Conservation (phyloP, 2,329 filamentous ascomycete species). For the Penicillium italicum region DNA sequence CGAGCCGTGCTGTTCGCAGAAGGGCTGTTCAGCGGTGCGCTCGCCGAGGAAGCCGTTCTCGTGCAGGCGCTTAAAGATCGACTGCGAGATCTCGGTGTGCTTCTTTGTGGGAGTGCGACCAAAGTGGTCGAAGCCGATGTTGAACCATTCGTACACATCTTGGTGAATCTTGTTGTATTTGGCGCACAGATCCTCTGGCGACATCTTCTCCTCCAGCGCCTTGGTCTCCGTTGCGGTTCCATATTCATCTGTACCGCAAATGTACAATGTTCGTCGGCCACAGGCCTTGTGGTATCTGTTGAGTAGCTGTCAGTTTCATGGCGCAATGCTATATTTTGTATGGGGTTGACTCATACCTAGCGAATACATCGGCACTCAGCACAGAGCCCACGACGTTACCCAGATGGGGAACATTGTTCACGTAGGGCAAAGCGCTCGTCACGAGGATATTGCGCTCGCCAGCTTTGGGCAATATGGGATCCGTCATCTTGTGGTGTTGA, state of each 20-base stretch:
- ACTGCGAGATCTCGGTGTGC: constrained; percentile 89
- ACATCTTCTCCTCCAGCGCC: constrained; percentile 80
- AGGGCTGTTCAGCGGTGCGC: constrained; percentile 81
- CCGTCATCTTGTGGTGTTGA: constrained; percentile 27
- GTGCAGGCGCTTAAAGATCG: constrained; percentile 82
- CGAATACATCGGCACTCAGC: constrained; percentile 82
- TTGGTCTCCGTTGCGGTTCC: constrained; percentile 95
- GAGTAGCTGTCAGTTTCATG: constrained; percentile 14
- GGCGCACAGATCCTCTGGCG: constrained; percentile 78
- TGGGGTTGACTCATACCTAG: constrained; percentile 42
- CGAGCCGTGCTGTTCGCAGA: constrained; percentile 63
- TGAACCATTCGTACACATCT: constrained; percentile 93
- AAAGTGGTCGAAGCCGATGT: constrained; percentile 91
- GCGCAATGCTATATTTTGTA: constrained; percentile 34
- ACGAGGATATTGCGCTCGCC: constrained; percentile 85
- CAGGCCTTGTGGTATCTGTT: constrained; percentile 72
- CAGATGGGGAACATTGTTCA: constrained; percentile 75
- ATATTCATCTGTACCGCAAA: constrained; percentile 92
- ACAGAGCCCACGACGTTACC: constrained; percentile 87
- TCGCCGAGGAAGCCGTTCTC: constrained; percentile 87
- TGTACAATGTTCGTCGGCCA: constrained; percentile 73
- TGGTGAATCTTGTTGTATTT: constrained; percentile 91
- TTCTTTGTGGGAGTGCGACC: constrained; percentile 84
- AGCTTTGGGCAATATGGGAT: constrained; percentile 58
- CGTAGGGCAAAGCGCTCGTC: constrained; percentile 87